Evolutionary conservation across 768 basidiomycete genomes (phyloP), one percentile per base, ranked within the genome.

Genomic region (Naganishia randhawae): DNA sequence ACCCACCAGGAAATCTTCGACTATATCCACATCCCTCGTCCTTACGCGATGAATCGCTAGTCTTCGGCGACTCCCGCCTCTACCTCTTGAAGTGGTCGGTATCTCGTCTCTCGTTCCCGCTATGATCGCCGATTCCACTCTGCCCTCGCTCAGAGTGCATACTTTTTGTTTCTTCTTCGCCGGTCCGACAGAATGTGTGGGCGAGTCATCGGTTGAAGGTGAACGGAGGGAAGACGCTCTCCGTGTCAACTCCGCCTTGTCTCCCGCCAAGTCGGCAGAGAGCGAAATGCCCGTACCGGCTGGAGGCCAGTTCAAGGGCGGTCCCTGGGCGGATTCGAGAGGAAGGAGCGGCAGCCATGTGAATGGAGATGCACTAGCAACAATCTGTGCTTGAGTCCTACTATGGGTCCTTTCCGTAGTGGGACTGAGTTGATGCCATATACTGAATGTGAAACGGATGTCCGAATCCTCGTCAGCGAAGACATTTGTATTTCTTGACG

Each of bases 1-100:
- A 67, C 66, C 33, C 25, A 67, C 66, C 37, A 67, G 54, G 25
- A 67, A 67, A 3, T 57, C 53, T 31, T 48, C 66, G 37, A 67
- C 55, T 0, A 35, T 33, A 33, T 42, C 42, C 17, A 50, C 31
- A 50, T 68, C 67, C 50, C 67, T 33, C 41, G 33, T 48, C 39
- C 57, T 29, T 1, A 62, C 67, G 25, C 50, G 54, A n/a, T 29
- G 45, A 2, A 35, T 33, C 25, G 22, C 50, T 9, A 52, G 17
- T 27, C 29, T 25, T 45, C 31, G 45, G 8, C 16, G 6, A 31
- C n/a, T 31, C 19, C 22, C 25, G 32, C 32, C 22, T 22, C 39
- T 42, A n/a, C 27, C 10, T 39, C 11, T 9, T 14, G 51, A 6
- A 10, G 10, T 19, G 37, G 29, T 9, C 7, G 0, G 29, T 19